These are phyloP conservation scores for Cucurbita moschata DNA, from an alignment of 306 rosid genomes.

Conservation along the genomic window DNA sequence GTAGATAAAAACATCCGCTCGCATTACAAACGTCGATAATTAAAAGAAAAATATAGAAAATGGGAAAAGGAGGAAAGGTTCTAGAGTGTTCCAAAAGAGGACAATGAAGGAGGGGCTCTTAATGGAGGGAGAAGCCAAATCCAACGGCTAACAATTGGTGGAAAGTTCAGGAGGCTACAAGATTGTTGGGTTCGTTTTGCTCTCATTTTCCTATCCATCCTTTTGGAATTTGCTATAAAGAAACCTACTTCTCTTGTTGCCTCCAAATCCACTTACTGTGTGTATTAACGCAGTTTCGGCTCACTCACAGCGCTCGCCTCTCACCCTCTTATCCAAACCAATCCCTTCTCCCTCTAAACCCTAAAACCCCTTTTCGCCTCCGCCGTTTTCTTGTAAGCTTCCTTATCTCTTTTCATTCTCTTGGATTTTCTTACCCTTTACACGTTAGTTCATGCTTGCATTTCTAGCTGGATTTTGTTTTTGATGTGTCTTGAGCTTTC, in stretches of 20 bases:
- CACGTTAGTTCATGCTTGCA: background rate
- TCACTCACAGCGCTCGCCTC: background rate
- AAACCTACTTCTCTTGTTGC: background rate
- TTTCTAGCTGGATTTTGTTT: background rate
- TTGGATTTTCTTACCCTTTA: background rate
- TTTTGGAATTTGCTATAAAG: background rate
- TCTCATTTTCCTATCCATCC: background rate
- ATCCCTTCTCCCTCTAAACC: constrained; percentile 9
- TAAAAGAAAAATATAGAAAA: background rate
- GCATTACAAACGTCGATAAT: too few relatives aligned
- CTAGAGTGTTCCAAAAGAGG: constrained; percentile 18
- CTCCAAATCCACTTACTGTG: background rate
- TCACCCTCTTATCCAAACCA: constrained; percentile 22
- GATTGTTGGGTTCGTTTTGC: background rate
- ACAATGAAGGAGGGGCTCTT: background rate
- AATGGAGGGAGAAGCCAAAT: constrained; percentile 1
- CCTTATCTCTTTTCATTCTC: background rate
- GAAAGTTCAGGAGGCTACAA: constrained; percentile 20
- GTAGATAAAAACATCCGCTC: too few relatives aligned
- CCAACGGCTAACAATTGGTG: constrained; percentile 16
- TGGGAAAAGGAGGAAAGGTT: background rate
- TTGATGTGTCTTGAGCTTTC: background rate
- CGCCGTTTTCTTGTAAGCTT: constrained; percentile 14
- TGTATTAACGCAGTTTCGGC: background rate
- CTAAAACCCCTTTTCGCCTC: constrained; percentile 4